Percentiles rank a stretch among this genome's conserved stretches.
Conservation (phyloP, 768 basidiomycete genomes). For the Dentipellis sp. region DNA sequence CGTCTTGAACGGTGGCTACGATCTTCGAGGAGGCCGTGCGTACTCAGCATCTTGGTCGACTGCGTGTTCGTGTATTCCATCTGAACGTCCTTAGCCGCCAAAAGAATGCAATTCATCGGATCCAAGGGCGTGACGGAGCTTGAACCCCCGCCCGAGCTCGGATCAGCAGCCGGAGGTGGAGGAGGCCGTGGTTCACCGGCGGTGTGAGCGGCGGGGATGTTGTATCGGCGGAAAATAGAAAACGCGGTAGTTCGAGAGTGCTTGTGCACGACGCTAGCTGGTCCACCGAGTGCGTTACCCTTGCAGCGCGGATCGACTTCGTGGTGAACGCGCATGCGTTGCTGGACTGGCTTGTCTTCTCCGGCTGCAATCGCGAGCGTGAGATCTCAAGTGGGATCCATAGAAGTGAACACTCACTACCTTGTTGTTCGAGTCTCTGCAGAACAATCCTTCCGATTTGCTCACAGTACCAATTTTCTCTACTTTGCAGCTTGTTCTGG, state of each 20-base stretch:
- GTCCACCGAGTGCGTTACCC: constrained; percentile 39
- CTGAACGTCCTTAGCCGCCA: constrained; percentile 71
- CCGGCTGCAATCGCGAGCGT: constrained; percentile 28
- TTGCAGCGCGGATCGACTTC: constrained; percentile 40
- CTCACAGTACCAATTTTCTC: constrained; percentile 18
- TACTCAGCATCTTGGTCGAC: constrained; percentile 57
- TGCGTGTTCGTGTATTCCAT: constrained; percentile 70
- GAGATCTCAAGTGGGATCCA: background rate
- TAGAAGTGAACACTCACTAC: constrained; percentile 9
- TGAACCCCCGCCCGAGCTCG: constrained; percentile 7
- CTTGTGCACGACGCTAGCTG: constrained; percentile 66
- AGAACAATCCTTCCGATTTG: constrained; percentile 25
- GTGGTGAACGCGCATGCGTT: constrained; percentile 56
- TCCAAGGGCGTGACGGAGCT: constrained; percentile 1
- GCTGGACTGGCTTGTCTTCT: constrained; percentile 51
- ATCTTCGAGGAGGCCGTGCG: constrained; percentile 58
- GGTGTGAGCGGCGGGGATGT: constrained; percentile 17
- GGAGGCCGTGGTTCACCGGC: constrained; percentile 11
- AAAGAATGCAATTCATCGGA: constrained; percentile 35
- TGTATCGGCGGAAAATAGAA: constrained; percentile 64
- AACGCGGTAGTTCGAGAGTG: constrained; percentile 75
- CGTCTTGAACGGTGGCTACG: constrained; percentile 13
- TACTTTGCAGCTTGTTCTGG: background rate
- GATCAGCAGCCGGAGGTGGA: background rate
- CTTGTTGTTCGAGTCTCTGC: background rate